A percentile compares a stretch with the other conserved stretches of the same genome.
Evolutionary conservation across 495 filamentous ascomycete genomes (phyloP).

Genomic region (Choiromyces venosus): DNA sequence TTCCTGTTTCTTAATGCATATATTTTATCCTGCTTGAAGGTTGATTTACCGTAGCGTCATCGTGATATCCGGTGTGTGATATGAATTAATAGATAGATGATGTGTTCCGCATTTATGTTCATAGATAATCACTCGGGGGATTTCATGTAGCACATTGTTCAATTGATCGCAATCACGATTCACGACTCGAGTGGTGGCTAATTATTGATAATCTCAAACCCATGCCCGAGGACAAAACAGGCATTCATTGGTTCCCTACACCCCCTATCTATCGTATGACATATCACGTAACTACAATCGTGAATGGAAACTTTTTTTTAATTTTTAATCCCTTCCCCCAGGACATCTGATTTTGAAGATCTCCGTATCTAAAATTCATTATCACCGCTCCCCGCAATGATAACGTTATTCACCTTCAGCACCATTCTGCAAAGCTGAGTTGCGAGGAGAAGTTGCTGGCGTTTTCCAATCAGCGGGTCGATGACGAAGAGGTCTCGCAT

Average conservation of each 20-base stretch:
- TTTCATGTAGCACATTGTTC: not conserved
- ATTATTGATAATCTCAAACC: not conserved
- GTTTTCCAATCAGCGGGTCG: conserved; percentile 94
- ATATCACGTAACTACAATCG: not conserved
- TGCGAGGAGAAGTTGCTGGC: conserved; percentile 89
- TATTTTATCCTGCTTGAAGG: not conserved
- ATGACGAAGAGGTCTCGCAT: conserved; percentile 98
- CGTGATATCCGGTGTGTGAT: not conserved
- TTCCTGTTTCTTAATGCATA: not conserved
- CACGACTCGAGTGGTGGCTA: not conserved
- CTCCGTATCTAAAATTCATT: conserved; percentile 85
- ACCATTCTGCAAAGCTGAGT: conserved; percentile 99
- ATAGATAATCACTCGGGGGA: not conserved
- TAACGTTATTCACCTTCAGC: conserved; percentile 95
- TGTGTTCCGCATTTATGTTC: not conserved
- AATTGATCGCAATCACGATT: not conserved
- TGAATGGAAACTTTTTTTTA: conserved; percentile 1
- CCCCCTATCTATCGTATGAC: not conserved
- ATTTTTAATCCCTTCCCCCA: not conserved
- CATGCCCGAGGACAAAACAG: not conserved
- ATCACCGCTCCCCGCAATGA: conserved; percentile 85
- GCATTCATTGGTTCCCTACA: not conserved
- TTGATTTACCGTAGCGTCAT: not conserved
- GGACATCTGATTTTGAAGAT: not conserved
- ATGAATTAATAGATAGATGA: not conserved